Percentiles rank a stretch among this genome's conserved stretches.
phyloP scores from a whole-genome alignment of 768 basidiomycete species.

The Russula sp. region DNA sequence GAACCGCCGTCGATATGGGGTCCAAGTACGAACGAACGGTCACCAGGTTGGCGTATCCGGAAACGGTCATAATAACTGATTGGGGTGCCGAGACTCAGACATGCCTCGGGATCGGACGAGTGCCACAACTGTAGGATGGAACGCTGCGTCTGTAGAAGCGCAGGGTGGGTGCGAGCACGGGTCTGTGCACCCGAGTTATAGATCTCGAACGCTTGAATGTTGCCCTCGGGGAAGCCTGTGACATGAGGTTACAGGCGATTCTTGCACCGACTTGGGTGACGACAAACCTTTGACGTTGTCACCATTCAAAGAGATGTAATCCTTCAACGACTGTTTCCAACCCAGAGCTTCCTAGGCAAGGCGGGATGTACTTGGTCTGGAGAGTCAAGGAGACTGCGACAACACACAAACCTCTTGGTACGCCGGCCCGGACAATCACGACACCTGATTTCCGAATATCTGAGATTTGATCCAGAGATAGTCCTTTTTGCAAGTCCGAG shows the following conservation, averaged over 20 bases:
- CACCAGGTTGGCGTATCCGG: constrained; percentile 67
- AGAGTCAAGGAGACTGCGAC: neutral
- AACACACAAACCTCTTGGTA: constrained; percentile 43
- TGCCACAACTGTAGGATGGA: constrained; percentile 58
- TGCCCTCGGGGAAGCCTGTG: constrained; percentile 59
- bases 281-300: constrained; percentile 43
- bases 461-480: constrained; percentile 41
- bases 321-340: constrained; percentile 52
- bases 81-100: constrained; percentile 48
- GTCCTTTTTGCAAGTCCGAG: constrained; percentile 39
- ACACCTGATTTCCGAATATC: constrained; percentile 48
- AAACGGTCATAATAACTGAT: constrained; percentile 76
- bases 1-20: constrained; percentile 59
- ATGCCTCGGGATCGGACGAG: constrained; percentile 37
- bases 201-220: constrained; percentile 69
- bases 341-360: constrained; percentile 44
- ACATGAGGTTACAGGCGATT: neutral
- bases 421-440: constrained; percentile 51
- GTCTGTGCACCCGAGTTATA: constrained; percentile 65
- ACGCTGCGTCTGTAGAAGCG: constrained; percentile 50
- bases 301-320: constrained; percentile 48
- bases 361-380: neutral
- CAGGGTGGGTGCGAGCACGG: constrained; percentile 60
- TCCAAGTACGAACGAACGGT: constrained; percentile 58
- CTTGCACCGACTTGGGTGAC: neutral